A percentile compares a stretch with the other conserved stretches of the same genome.
Evolutionary conservation across 352 stramenopile species (phyloP).

Genomic region (Globisporangium spinosum): DNA sequence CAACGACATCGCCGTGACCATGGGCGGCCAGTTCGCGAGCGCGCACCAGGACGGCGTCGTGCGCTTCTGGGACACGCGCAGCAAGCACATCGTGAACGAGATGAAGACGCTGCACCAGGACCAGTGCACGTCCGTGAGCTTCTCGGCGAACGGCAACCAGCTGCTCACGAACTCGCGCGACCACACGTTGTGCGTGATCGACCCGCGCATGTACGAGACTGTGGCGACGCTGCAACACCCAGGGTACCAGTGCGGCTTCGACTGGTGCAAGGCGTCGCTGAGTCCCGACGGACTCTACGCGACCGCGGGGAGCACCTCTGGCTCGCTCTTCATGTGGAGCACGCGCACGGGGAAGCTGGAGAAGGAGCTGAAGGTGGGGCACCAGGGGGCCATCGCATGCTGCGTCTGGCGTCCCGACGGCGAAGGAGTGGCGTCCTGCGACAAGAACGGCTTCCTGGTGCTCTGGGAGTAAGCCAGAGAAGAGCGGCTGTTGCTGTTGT

Average conservation of each 20-base stretch:
- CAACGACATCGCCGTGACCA: conserved; percentile 66
- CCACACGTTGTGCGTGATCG: conserved; percentile 63
- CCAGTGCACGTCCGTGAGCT: conserved; percentile 77
- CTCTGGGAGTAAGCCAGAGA: conserved; percentile 56
- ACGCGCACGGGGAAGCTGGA: conserved; percentile 43
- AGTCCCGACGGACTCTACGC: conserved; percentile 63
- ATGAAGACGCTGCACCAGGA: conserved; percentile 53
- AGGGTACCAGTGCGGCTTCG: conserved; percentile 69
- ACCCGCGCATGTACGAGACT: conserved; percentile 57
- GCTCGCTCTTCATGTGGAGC: conserved; percentile 69
- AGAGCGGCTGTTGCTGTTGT: too few species aligned
- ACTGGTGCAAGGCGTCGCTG: conserved; percentile 78
- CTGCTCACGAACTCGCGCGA: conserved; percentile 79
- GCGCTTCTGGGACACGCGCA: conserved; percentile 75
- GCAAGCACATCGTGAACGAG: conserved; percentile 49
- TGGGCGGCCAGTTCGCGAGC: conserved; percentile 67
- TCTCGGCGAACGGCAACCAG: conserved; percentile 29
- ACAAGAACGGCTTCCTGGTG: conserved; percentile 81
- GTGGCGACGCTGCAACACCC: conserved; percentile 42
- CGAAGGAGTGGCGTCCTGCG: conserved; percentile 59
- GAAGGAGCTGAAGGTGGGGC: conserved; percentile 45
- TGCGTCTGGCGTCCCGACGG: conserved; percentile 75
- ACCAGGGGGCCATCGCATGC: conserved; percentile 71
- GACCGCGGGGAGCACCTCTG: conserved; percentile 46
- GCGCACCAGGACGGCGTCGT: conserved; percentile 75